phyloP scores from a whole-genome alignment of 164 flowering plant genomes.

The grape (Vitis vinifera) region ASM3070453v1 NC_081815.1:773501-774000 shows the following conservation, averaged over 20 bases:
- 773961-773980: too few species aligned
- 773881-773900: too few species aligned
- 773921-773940: too few species aligned
- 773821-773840: neutral
- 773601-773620: constrained; percentile 16
- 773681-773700: constrained; percentile 64
- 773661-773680: constrained; percentile 53
- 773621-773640: constrained; percentile 7
- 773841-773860: neutral
- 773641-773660: constrained; percentile 12
- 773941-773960: too few species aligned
- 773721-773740: constrained; percentile 12
- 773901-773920: too few species aligned
- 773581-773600: constrained; percentile 8
- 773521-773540: constrained; percentile 5
- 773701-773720: constrained; percentile 31
- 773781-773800: constrained; percentile 53
- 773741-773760: constrained; percentile 20
- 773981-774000: too few species aligned
- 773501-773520: constrained; percentile 11
- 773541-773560: constrained; percentile 10
- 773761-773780: constrained; percentile 11
- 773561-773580: constrained; percentile 12
- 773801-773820: constrained; percentile 8
- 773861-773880: too few species aligned